A percentile compares a stretch with the other conserved stretches of the same genome.
phyloP scores from a whole-genome alignment of 495 filamentous ascomycete genomes.

The Acidiella bohemica region DNA sequence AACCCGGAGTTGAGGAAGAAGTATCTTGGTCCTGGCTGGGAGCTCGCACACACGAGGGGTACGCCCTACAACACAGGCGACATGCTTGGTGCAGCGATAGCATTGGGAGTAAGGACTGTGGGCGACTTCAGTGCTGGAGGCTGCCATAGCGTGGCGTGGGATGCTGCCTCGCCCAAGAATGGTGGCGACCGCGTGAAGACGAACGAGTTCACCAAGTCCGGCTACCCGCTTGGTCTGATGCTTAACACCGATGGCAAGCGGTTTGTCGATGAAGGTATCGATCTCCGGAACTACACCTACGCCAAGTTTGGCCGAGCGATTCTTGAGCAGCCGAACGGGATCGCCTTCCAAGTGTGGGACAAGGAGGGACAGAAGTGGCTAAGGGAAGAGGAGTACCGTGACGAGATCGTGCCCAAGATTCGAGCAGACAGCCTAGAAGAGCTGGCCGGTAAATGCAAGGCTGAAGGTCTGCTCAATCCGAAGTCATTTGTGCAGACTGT shows the following conservation, averaged over 20 bases:
- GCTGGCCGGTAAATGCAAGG: slow-evolving; percentile 35
- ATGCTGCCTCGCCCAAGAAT: slow-evolving; percentile 40
- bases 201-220: slow-evolving; percentile 54
- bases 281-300: slow-evolving; percentile 52
- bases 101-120: slow-evolving; percentile 2
- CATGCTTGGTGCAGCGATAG: slow-evolving; percentile 35
- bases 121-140: slow-evolving; percentile 24
- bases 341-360: slow-evolving; percentile 54
- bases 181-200: slow-evolving; percentile 40
- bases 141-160: slow-evolving; percentile 50
- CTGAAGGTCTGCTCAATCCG: slow-evolving; percentile 32
- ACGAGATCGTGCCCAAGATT: slow-evolving; percentile 39
- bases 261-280: slow-evolving; percentile 51
- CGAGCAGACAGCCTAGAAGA: slow-evolving; percentile 36
- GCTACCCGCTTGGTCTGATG: slow-evolving; percentile 53
- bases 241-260: slow-evolving; percentile 42
- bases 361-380: slow-evolving; percentile 32
- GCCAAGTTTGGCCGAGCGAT: slow-evolving; percentile 46
- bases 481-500: slow-evolving; percentile 36
- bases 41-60: slow-evolving; percentile 44
- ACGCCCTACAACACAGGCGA: slow-evolving; percentile 50
- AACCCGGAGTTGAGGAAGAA: slow-evolving; percentile 40
- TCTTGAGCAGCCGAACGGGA: slow-evolving; percentile 38
- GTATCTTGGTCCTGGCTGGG: slow-evolving; percentile 50
- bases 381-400: slow-evolving; percentile 43